Percentiles rank a stretch among this genome's conserved stretches.
Conservation (phyloP, 1,139 yeast species). For the Protomyces inouyei region DNA sequence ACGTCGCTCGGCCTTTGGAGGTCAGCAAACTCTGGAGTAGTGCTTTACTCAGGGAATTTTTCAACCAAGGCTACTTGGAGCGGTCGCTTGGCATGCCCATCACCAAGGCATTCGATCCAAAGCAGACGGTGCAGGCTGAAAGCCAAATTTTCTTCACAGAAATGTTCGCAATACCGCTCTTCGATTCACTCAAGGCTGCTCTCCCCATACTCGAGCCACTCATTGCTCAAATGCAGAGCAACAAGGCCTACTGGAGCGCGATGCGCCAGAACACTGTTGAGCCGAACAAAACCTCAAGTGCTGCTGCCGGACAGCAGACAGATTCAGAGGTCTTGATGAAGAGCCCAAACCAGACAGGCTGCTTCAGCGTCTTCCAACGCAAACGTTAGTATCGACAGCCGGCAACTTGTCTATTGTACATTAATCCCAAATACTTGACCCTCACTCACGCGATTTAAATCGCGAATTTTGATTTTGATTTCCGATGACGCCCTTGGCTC, state of each 20-base stretch:
- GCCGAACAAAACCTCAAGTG: too few relatives aligned
- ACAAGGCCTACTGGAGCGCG: constrained; percentile 6
- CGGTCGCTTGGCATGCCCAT: constrained; percentile 35
- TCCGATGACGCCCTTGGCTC: too few relatives aligned
- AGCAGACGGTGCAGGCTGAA: constrained; percentile 52
- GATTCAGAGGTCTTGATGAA: background rate
- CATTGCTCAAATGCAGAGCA: background rate
- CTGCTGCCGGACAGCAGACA: too few relatives aligned
- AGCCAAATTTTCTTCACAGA: constrained; percentile 84
- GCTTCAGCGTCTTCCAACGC: background rate
- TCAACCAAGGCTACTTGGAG: constrained; percentile 59
- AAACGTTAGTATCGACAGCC: background rate
- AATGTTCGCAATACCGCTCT: constrained; percentile 74
- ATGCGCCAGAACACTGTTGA: background rate
- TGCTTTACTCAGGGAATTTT: constrained; percentile 69
- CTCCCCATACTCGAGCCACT: constrained; percentile 36
- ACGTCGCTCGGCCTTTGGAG: constrained; percentile 73
- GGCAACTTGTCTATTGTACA: too few relatives aligned
- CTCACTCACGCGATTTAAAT: too few relatives aligned
- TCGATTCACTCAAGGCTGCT: constrained; percentile 54
- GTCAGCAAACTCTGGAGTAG: constrained; percentile 85
- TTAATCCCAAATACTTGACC: too few relatives aligned
- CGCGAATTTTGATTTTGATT: too few relatives aligned
- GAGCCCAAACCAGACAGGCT: background rate
- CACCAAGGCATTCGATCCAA: constrained; percentile 28